These are phyloP conservation scores for Fusarium beomiforme DNA, from an alignment of 2,329 filamentous ascomycete genomes.

Conservation along the genomic window DNA sequence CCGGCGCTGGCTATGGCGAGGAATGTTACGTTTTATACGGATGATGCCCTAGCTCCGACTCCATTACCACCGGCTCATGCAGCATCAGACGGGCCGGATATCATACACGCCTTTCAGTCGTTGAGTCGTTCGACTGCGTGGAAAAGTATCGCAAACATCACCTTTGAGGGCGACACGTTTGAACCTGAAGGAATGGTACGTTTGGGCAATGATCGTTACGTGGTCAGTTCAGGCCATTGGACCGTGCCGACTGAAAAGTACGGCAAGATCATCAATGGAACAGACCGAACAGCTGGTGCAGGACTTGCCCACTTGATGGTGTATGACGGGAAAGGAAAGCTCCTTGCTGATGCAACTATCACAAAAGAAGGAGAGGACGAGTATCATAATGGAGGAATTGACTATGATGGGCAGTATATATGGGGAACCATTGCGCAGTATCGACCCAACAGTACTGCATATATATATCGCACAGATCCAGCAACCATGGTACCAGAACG, in stretches of 20 bases:
- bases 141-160: conserved; percentile 54
- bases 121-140: conserved; percentile 54
- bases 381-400: conserved; percentile 60
- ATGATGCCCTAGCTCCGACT: conserved; percentile 45
- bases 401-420: conserved; percentile 58
- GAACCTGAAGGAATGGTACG: conserved; percentile 61
- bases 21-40: conserved; percentile 49
- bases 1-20: conserved; percentile 29
- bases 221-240: conserved; percentile 58
- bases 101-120: conserved; percentile 49
- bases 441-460: conserved; percentile 57
- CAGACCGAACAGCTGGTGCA: conserved; percentile 56
- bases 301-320: conserved; percentile 58
- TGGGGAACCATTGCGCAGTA: conserved; percentile 60
- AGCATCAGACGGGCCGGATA: conserved; percentile 47
- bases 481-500: conserved; percentile 47
- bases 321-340: conserved; percentile 53
- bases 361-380: conserved; percentile 49
- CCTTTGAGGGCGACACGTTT: conserved; percentile 56
- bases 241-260: conserved; percentile 52
- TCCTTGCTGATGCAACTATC: conserved; percentile 57
- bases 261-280: conserved; percentile 59
- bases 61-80: conserved; percentile 50
- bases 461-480: conserved; percentile 53
- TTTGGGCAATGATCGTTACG: conserved; percentile 54